A percentile compares a stretch with the other conserved stretches of the same genome.
Conservation (phyloP, 2,329 filamentous ascomycete species). For the Dryadomyces quercus-mongolicae region DNA sequence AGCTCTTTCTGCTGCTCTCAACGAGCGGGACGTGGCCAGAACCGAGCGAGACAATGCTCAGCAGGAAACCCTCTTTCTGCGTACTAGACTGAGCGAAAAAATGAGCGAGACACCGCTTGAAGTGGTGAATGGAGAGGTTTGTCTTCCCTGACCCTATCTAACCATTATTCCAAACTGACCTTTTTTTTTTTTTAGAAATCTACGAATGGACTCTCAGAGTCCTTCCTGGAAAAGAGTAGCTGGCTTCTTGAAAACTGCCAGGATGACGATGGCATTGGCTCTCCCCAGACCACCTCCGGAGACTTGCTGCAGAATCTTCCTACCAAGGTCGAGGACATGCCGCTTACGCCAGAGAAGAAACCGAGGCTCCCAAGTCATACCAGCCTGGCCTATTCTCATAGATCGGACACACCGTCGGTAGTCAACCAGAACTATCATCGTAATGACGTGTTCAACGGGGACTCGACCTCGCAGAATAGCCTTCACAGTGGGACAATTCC, state of each 20-base stretch:
- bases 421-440: background rate
- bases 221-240: background rate
- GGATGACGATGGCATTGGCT: background rate
- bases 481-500: no score
- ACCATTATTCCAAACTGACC: no score
- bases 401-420: background rate
- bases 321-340: conserved; percentile 9
- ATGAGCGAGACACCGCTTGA: no score
- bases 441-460: background rate
- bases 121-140: no score
- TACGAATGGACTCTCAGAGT: background rate
- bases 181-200: no score
- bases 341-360: conserved; percentile 4
- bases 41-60: conserved; percentile 3
- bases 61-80: conserved; percentile 9
- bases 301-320: conserved; percentile 6
- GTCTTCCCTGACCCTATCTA: no score
- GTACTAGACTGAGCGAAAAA: background rate
- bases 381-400: background rate
- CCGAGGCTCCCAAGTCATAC: no score
- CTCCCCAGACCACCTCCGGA: background rate
- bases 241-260: background rate
- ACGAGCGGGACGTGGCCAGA: conserved; percentile 6
- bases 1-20: conserved; percentile 7
- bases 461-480: no score